Evolutionary conservation across 1,284 basidiomycete genomes (phyloP), one percentile per base, ranked within the genome.

Genomic region (Exobasidium cylindrosporum): DNA sequence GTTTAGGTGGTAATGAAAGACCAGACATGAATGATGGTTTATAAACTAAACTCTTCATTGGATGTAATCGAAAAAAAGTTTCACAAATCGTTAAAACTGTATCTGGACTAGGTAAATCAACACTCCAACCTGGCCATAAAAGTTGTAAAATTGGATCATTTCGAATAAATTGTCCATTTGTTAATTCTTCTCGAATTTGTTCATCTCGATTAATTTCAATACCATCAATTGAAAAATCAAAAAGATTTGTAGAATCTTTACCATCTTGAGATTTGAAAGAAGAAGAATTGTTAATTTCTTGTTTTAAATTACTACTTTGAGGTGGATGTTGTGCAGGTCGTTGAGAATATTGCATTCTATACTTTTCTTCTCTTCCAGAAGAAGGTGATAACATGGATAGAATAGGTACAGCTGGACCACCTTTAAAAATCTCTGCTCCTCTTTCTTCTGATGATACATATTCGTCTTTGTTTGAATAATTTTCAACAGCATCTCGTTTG

Each of bases 61-160:
- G 49, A 14, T 53, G 49, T 10, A 53, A 31, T 3, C 49, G 49
- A 24, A 53, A 53, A 31, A 53, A 57, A 28, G 54, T 58, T n/a
- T 64, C 62, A 17, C 44, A 45, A 28, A 65, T 35, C 24, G 46
- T 28, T n/a, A 40, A 47, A 13, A 63, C 46, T 1, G 47, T 53
- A 35, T 65, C 63, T 5, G 60, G 56, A 21, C 54, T 43, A 2
- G 61, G 63, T 26, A 63, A 54, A 26, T 65, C 61, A 17, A 21
- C 21, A 14, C 60, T 35, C 60, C 57, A 65, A 21, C 57, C 63
- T 2, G 60, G 60, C 31, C 50, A 65, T 21, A 63, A 55, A 26
- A 63, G 26, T 30, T 65, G 44, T 6, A 57, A 43, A 14, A 65
- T 35, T 10, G 61, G 55, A 28, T 63, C 61, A 11, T 60, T 23